These are phyloP conservation scores for Pseudocercospora cruenta DNA, from an alignment of 2,329 filamentous ascomycete species.

Conservation along the genomic window DNA sequence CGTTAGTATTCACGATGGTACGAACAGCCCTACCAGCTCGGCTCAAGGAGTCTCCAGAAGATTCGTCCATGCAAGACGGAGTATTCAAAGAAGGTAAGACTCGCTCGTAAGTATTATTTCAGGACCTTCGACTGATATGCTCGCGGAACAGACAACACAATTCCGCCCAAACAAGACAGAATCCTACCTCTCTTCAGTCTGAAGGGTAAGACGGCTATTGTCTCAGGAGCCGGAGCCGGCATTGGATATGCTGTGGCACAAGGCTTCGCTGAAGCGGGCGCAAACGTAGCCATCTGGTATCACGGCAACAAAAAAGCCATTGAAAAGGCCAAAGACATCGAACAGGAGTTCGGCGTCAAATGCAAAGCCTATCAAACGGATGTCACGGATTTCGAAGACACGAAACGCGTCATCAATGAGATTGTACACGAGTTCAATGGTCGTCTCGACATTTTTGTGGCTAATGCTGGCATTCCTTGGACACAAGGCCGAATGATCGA, in stretches of 20 bases:
- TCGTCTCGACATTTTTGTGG: slow-evolving; percentile 74
- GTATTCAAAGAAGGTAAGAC: slow-evolving; percentile 35
- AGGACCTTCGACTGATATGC: not conserved
- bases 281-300: slow-evolving; percentile 52
- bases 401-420: slow-evolving; percentile 59
- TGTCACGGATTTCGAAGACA: slow-evolving; percentile 59
- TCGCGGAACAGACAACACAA: slow-evolving; percentile 36
- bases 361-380: slow-evolving; percentile 68
- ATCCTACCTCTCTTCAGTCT: slow-evolving; percentile 39
- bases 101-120: not conserved
- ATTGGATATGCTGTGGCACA: slow-evolving; percentile 41
- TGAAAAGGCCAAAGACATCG: slow-evolving; percentile 38
- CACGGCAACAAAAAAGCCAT: slow-evolving; percentile 42
- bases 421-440: slow-evolving; percentile 69
- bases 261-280: slow-evolving; percentile 45
- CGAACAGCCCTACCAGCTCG: slow-evolving; percentile 2
- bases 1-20: not conserved
- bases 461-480: slow-evolving; percentile 78
- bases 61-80: slow-evolving; percentile 41
- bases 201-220: slow-evolving; percentile 41
- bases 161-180: slow-evolving; percentile 33
- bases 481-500: slow-evolving; percentile 68
- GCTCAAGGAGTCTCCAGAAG: slow-evolving; percentile 33
- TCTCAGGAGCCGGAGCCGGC: slow-evolving; percentile 41
- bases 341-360: slow-evolving; percentile 41